These are phyloP conservation scores for Penicillium expansum DNA, from an alignment of 2,329 filamentous ascomycete genomes.

Conservation along the genomic window DNA sequence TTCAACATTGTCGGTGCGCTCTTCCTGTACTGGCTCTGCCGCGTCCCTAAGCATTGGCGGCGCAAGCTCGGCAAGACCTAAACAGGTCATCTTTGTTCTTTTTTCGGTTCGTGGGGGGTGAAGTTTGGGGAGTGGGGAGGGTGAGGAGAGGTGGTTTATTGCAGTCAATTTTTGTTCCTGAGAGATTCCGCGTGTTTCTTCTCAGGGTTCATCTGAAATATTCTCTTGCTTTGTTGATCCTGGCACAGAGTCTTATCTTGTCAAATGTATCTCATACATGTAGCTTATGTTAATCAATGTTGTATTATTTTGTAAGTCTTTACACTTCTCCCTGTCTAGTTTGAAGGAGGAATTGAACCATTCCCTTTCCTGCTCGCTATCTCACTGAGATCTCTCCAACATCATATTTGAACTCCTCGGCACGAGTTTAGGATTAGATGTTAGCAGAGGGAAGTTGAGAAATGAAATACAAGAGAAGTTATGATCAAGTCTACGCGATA, in stretches of 20 bases:
- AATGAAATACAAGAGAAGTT: no score
- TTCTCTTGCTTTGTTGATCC: not conserved
- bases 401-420: no score
- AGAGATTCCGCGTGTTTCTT: not conserved
- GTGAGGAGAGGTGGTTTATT: not conserved
- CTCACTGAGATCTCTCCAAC: no score
- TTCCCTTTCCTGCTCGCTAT: no score
- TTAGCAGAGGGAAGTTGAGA: no score
- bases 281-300: not conserved
- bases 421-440: no score
- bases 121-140: no score
- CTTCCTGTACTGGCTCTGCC: constrained; percentile 53
- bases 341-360: not conserved
- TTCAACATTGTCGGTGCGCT: constrained; percentile 53
- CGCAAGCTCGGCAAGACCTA: constrained; percentile 42
- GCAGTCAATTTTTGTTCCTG: not conserved
- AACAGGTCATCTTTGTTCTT: not conserved
- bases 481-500: no score
- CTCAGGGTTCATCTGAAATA: not conserved
- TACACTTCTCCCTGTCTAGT: not conserved
- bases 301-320: not conserved
- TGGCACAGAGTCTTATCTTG: not conserved
- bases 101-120: not conserved
- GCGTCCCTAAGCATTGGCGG: constrained; percentile 51
- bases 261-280: not conserved